These are phyloP conservation scores for Saccharomycopsis oosterbeekiorum DNA, from an alignment of 805 yeast genomes.

Conservation along the genomic window DNA sequence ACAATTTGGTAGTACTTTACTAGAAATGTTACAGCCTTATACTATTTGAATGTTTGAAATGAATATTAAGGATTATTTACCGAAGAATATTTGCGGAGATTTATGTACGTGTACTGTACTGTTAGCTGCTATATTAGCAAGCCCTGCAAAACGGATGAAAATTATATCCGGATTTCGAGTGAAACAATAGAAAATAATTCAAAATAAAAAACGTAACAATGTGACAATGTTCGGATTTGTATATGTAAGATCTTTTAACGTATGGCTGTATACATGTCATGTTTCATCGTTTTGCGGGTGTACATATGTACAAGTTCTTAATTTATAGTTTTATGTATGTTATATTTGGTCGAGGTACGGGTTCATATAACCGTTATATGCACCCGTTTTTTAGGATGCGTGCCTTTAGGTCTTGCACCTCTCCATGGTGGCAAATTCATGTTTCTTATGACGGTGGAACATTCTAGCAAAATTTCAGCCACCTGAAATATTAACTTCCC, in stretches of 20 bases:
- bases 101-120: background rate
- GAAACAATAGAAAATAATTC: too few relatives aligned
- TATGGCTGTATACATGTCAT: too few relatives aligned
- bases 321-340: background rate
- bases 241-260: too few relatives aligned
- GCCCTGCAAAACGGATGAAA: too few relatives aligned
- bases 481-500: too few relatives aligned
- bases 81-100: background rate
- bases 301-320: too few relatives aligned
- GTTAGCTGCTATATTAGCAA: background rate
- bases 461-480: background rate
- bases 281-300: too few relatives aligned
- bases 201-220: too few relatives aligned
- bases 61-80: too few relatives aligned
- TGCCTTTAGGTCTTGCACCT: background rate
- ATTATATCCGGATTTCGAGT: too few relatives aligned
- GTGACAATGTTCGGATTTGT: too few relatives aligned
- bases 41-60: too few relatives aligned
- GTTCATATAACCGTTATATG: background rate
- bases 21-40: background rate
- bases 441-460: background rate
- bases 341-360: background rate
- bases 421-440: background rate
- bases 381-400: background rate
- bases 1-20: background rate